These are phyloP conservation scores for Strobilomyces dryophilus DNA, from an alignment of 768 basidiomycete genomes.

Conservation along the genomic window DNA sequence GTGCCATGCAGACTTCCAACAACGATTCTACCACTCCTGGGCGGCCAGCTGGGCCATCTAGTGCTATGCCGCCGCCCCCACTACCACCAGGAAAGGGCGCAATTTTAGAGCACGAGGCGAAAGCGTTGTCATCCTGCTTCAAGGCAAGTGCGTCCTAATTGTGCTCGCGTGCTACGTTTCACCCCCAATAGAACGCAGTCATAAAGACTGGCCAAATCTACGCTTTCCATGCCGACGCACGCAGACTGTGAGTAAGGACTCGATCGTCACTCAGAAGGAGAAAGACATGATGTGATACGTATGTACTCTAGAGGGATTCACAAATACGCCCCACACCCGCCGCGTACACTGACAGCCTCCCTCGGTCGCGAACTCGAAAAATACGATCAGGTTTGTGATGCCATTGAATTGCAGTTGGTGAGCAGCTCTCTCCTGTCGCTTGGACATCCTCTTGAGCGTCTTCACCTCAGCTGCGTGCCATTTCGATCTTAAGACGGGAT, in stretches of 20 bases:
- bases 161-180: background rate
- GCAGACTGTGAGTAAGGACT: constrained; percentile 49
- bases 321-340: constrained; percentile 56
- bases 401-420: constrained; percentile 69
- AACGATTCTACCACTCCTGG: constrained; percentile 15
- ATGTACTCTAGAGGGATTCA: constrained; percentile 46
- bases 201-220: constrained; percentile 71
- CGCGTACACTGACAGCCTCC: constrained; percentile 57
- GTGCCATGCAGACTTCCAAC: constrained; percentile 41
- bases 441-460: background rate
- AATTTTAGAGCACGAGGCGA: constrained; percentile 63
- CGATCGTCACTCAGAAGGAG: background rate
- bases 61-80: constrained; percentile 51
- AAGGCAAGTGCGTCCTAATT: constrained; percentile 39
- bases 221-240: constrained; percentile 61
- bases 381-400: constrained; percentile 77
- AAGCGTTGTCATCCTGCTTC: constrained; percentile 52
- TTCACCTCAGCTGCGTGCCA: constrained; percentile 59
- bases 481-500: constrained; percentile 70
- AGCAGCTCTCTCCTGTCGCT: constrained; percentile 23
- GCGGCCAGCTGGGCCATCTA: constrained; percentile 24
- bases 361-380: constrained; percentile 73
- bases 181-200: constrained; percentile 47
- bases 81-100: constrained; percentile 37
- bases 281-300: background rate